Evolutionary conservation across 208 protist species (phyloP).

Genomic region (Balamuthia mandrillaris): DNA sequence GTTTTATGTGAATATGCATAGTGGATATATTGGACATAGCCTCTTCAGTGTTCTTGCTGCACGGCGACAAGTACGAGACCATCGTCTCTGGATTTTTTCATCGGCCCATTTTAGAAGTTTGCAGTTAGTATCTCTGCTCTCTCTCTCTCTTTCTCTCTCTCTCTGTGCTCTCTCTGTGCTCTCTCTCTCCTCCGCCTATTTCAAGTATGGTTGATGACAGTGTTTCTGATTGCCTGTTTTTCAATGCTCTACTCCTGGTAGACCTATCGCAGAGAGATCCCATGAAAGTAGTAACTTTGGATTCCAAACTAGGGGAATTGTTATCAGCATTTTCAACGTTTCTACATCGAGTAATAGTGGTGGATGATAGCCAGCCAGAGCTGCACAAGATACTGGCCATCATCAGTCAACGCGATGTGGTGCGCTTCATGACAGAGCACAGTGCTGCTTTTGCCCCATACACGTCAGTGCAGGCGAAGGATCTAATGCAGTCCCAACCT

Average conservation of each 20-base stretch:
- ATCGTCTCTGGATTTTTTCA: slow-evolving; percentile 26
- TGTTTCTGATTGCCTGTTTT: neutral
- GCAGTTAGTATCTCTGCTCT: too few relatives aligned
- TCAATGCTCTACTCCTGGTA: neutral
- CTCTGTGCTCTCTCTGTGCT: neutral
- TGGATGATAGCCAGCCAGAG: neutral
- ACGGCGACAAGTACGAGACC: neutral
- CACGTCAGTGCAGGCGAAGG: neutral
- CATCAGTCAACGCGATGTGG: slow-evolving; percentile 34
- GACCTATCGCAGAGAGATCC: neutral
- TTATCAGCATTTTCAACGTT: neutral
- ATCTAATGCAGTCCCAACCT: neutral
- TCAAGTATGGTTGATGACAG: neutral
- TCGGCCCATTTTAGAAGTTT: neutral
- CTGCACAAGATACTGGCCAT: neutral
- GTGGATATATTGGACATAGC: slow-evolving; percentile 31
- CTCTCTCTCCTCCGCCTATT: neutral
- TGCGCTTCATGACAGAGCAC: slow-evolving; percentile 4
- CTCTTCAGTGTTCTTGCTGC: neutral
- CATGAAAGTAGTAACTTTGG: neutral
- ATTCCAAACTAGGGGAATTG: slow-evolving; percentile 1
- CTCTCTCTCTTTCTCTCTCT: too few relatives aligned
- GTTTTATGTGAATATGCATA: too few relatives aligned
- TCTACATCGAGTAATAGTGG: slow-evolving; percentile 15
- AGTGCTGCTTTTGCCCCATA: neutral